Percentiles rank a stretch among this genome's conserved stretches.
Evolutionary conservation across 192 early-diverging fungal species (phyloP).

Genomic region (Rhizophlyctis rosea): DNA sequence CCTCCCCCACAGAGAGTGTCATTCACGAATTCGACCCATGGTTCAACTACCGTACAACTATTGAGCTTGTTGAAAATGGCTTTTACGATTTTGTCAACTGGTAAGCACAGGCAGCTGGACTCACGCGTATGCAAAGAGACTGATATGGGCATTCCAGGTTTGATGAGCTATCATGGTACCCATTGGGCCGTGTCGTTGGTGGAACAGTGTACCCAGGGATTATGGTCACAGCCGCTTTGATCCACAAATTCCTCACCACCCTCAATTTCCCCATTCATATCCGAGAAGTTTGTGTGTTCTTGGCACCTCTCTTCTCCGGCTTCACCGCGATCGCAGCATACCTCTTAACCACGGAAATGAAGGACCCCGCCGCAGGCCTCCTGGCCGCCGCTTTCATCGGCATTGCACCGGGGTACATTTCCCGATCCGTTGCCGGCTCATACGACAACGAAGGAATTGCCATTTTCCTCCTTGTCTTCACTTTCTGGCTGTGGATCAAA

Average conservation of each 20-base stretch:
- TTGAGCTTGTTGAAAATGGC: slow-evolving; percentile 85
- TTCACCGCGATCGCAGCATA: slow-evolving; percentile 96
- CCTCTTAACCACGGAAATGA: slow-evolving; percentile 86
- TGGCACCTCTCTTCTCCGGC: slow-evolving; percentile 94
- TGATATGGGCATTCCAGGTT: slow-evolving; percentile 45
- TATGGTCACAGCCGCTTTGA: slow-evolving; percentile 95
- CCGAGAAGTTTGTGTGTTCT: slow-evolving; percentile 96
- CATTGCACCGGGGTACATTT: slow-evolving; percentile 98
- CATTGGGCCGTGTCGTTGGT: slow-evolving; percentile 96
- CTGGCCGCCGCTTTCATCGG: slow-evolving; percentile 98
- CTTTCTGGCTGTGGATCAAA: slow-evolving; percentile 98
- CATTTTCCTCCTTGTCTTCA: slow-evolving; percentile 97
- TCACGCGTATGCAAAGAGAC: too few species aligned
- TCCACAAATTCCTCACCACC: slow-evolving; percentile 90
- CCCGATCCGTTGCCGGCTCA: slow-evolving; percentile 99
- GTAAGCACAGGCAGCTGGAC: too few species aligned
- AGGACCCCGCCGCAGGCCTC: slow-evolving; percentile 87
- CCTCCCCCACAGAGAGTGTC: slow-evolving; percentile 68
- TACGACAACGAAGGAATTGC: slow-evolving; percentile 99
- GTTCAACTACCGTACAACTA: slow-evolving; percentile 98
- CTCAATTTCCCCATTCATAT: slow-evolving; percentile 97
- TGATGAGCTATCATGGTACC: slow-evolving; percentile 98
- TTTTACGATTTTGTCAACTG: slow-evolving; percentile 99
- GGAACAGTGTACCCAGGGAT: slow-evolving; percentile 99
- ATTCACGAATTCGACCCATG: slow-evolving; percentile 99